phyloP scores from a whole-genome alignment of 2,329 filamentous ascomycete species.

The Sclerotinia trifoliorum region DNA sequence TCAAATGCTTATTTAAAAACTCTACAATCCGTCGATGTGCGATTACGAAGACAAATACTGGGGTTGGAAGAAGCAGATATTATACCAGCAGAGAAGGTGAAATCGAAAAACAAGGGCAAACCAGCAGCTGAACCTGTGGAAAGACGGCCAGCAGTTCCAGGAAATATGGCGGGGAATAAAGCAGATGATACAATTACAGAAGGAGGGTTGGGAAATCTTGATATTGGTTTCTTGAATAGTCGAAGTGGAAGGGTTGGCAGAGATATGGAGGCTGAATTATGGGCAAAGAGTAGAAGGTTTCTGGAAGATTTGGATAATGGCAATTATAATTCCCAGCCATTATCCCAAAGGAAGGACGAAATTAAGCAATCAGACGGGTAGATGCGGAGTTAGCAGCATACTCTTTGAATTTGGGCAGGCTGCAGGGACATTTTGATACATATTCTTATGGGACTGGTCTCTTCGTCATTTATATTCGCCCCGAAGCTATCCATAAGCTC shows the following conservation, averaged over 20 bases:
- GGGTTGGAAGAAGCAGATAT: conserved; percentile 80
- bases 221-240: conserved; percentile 88
- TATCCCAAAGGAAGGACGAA: conserved; percentile 10
- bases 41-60: conserved; percentile 72
- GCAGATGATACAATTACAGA: conserved; percentile 35
- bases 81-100: conserved; percentile 48
- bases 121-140: conserved; percentile 3
- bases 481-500: not conserved
- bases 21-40: conserved; percentile 71
- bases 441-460: not conserved
- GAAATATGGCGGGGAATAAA: conserved; percentile 21
- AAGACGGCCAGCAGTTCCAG: conserved; percentile 3
- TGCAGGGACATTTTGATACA: not conserved
- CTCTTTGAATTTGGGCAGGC: no score
- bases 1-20: conserved; percentile 68
- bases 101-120: conserved; percentile 29
- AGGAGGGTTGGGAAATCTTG: conserved; percentile 57
- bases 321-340: conserved; percentile 20
- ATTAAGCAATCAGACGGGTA: conserved; percentile 19
- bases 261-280: conserved; percentile 80
- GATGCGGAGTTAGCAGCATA: not conserved
- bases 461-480: not conserved
- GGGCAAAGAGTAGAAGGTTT: conserved; percentile 60
- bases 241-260: conserved; percentile 76
- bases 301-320: conserved; percentile 45